These are phyloP conservation scores for Botrytis medusae DNA, from an alignment of 2,329 filamentous ascomycete species.

Conservation along the genomic window DNA sequence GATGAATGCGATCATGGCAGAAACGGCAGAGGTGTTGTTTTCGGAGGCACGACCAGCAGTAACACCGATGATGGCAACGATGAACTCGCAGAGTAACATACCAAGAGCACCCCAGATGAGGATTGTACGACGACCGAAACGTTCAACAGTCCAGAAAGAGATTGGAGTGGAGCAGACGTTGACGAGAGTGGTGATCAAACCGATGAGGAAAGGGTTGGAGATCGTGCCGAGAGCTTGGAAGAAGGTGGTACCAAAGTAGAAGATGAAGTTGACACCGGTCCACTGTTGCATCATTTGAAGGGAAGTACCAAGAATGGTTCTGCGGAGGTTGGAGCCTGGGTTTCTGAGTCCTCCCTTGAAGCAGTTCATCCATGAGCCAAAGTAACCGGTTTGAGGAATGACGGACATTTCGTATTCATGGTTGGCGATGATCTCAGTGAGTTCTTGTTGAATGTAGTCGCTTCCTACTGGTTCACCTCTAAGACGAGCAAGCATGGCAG, in stretches of 20 bases:
- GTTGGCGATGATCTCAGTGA: conserved; percentile 86
- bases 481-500: conserved; percentile 61
- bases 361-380: conserved; percentile 67
- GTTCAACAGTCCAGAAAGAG: conserved; percentile 85
- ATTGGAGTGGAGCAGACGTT: conserved; percentile 83
- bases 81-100: conserved; percentile 84
- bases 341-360: conserved; percentile 63
- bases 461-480: conserved; percentile 73
- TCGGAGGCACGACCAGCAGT: conserved; percentile 56
- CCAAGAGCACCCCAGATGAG: conserved; percentile 76
- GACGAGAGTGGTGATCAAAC: conserved; percentile 81
- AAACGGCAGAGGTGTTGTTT: conserved; percentile 56
- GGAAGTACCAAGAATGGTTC: conserved; percentile 69
- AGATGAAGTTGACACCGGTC: conserved; percentile 86
- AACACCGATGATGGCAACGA: conserved; percentile 75
- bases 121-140: conserved; percentile 74
- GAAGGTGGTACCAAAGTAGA: conserved; percentile 84
- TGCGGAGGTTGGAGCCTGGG: conserved; percentile 66
- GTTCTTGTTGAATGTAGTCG: conserved; percentile 73
- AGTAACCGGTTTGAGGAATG: conserved; percentile 64
- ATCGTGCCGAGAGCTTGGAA: conserved; percentile 77
- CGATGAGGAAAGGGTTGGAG: conserved; percentile 76
- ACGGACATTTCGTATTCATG: conserved; percentile 77
- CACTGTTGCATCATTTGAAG: conserved; percentile 80
- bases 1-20: conserved; percentile 80